These are phyloP conservation scores for Alternaria triticimaculans DNA, from an alignment of 2,329 filamentous ascomycete genomes.

Conservation along the genomic window DNA sequence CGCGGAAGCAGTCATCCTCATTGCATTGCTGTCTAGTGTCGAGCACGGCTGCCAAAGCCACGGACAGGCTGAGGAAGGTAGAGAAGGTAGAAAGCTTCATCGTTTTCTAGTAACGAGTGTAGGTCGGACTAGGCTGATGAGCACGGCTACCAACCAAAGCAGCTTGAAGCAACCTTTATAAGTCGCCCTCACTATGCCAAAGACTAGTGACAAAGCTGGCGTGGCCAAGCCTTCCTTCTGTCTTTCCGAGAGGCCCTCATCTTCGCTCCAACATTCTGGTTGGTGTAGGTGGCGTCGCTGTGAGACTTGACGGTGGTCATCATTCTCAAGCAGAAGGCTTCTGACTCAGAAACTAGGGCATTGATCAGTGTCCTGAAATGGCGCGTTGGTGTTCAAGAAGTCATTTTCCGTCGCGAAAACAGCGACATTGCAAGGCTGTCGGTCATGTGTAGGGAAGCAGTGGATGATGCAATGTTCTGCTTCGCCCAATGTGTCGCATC, in stretches of 20 bases:
- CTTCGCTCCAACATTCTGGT: neutral
- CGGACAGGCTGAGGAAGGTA: slow-evolving; percentile 10
- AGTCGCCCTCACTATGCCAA: neutral
- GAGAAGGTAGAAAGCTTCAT: slow-evolving; percentile 32
- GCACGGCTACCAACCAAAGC: neutral
- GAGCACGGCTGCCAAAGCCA: slow-evolving; percentile 24
- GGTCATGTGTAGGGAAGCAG: neutral
- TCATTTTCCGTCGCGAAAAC: neutral
- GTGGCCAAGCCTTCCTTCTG: neutral
- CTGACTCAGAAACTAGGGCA: neutral
- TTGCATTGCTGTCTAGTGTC: slow-evolving; percentile 28
- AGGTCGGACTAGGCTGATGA: slow-evolving; percentile 1
- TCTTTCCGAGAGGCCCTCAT: neutral
- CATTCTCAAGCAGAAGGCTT: neutral
- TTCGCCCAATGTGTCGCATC: neutral
- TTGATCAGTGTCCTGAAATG: neutral
- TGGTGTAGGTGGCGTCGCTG: slow-evolving; percentile 11
- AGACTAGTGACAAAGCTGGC: neutral
- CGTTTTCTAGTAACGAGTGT: slow-evolving; percentile 13
- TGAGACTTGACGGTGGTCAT: slow-evolving; percentile 1
- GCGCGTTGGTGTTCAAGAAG: neutral
- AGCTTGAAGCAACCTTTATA: slow-evolving; percentile 7
- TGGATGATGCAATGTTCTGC: neutral
- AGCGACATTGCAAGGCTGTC: neutral
- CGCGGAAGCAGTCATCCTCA: slow-evolving; percentile 33